Percentiles rank a stretch among this genome's conserved stretches.
These are phyloP conservation scores for Erucastrum elatum DNA, from an alignment of 345 rosid genomes.

Conservation along the genomic window DNA sequence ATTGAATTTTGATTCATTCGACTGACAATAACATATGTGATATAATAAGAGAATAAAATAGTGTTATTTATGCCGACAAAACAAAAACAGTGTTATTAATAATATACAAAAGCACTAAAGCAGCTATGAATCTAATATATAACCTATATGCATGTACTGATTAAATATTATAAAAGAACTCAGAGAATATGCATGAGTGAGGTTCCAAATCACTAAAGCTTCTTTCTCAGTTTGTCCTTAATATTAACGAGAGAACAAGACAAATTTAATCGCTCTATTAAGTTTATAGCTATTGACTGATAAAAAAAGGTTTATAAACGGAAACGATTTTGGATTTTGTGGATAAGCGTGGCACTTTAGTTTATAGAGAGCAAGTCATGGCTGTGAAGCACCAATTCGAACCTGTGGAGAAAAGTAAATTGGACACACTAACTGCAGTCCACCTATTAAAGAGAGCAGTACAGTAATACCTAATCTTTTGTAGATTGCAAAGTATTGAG, in stretches of 20 bases:
- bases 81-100: not conserved
- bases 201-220: conserved; percentile 18
- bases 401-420: conserved; percentile 19
- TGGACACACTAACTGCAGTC: conserved; percentile 28
- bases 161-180: not conserved
- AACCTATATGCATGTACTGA: not conserved
- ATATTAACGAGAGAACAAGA: not conserved
- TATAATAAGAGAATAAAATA: not conserved
- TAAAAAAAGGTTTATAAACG: not conserved
- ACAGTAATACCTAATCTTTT: conserved; percentile 21
- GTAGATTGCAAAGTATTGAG: not conserved
- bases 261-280: conserved; percentile 10
- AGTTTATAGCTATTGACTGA: not conserved
- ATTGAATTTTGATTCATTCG: conserved; percentile 4
- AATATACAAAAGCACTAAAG: conserved; percentile 1
- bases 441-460: not conserved
- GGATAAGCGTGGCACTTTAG: conserved; percentile 17
- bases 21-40: not conserved
- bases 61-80: not conserved
- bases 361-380: not conserved
- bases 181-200: conserved; percentile 11
- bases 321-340: conserved; percentile 33
- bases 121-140: not conserved
- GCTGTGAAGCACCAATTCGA: conserved; percentile 19
- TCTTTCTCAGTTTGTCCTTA: not conserved